Percentiles rank a stretch among this genome's conserved stretches.
phyloP scores from a whole-genome alignment of 2,329 filamentous ascomycete species.

The Colletotrichum sp. region DNA sequence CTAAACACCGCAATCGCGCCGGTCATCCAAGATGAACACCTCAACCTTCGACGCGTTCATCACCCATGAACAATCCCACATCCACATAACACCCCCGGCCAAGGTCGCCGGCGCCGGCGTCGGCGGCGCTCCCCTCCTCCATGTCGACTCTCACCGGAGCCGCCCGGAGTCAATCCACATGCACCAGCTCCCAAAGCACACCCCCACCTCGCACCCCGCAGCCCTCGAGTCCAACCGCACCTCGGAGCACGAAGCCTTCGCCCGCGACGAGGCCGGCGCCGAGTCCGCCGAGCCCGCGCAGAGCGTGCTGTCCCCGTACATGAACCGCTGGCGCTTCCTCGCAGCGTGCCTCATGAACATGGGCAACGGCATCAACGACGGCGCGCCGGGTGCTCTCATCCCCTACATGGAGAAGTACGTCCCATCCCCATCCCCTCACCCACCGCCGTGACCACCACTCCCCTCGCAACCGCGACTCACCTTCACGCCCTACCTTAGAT shows the following conservation, averaged over 20 bases:
- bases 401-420: conserved; percentile 75
- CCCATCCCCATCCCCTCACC: neutral
- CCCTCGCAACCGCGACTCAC: neutral
- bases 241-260: neutral
- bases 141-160: neutral
- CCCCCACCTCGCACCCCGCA: neutral
- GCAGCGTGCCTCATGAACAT: conserved; percentile 71
- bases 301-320: conserved; percentile 64
- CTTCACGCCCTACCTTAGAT: conserved; percentile 33
- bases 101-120: neutral
- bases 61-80: neutral
- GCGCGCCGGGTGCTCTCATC: conserved; percentile 77
- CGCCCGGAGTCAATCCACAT: neutral
- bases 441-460: neutral
- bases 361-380: conserved; percentile 75
- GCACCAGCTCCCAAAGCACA: neutral
- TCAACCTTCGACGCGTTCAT: neutral
- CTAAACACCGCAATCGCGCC: accelerated
- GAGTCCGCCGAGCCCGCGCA: conserved; percentile 52
- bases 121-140: neutral
- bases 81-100: neutral
- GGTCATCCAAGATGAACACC: neutral
- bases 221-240: neutral
- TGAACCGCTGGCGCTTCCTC: conserved; percentile 74
- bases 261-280: conserved; percentile 23